Evolutionary conservation across 129 eudicot genomes (phyloP).

Genomic region (Tanacetum coccineum): DNA sequence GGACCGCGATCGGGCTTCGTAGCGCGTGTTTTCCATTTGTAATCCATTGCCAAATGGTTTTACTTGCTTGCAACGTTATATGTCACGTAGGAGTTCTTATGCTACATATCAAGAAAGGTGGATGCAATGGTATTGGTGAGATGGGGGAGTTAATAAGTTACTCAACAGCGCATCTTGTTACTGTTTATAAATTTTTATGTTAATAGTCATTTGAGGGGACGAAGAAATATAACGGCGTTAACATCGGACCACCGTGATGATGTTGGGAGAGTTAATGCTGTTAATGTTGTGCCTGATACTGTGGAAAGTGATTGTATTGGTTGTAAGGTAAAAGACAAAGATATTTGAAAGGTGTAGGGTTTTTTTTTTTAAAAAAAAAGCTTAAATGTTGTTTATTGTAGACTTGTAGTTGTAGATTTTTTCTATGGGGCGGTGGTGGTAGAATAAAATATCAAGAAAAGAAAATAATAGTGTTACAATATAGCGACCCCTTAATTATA

Average conservation of each 20-base stretch:
- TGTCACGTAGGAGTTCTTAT: constrained; percentile 71
- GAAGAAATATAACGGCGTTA: constrained; percentile 5
- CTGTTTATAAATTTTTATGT: constrained; percentile 65
- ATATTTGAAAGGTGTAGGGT: constrained; percentile 30
- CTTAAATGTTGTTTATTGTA: neutral
- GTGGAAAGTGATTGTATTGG: constrained; percentile 15
- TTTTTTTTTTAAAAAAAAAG: neutral
- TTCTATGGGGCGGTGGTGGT: constrained; percentile 29
- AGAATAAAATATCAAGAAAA: neutral
- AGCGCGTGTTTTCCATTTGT: constrained; percentile 81
- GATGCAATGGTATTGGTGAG: constrained; percentile 95
- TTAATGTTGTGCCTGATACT: neutral
- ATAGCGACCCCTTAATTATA: no score
- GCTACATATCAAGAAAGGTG: constrained; percentile 61
- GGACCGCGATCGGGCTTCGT: constrained; percentile 81
- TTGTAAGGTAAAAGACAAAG: constrained; percentile 25
- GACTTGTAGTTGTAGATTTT: neutral
- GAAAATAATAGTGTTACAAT: no score
- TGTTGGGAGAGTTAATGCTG: neutral
- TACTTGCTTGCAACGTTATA: constrained; percentile 49
- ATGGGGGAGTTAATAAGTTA: constrained; percentile 79
- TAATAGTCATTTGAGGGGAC: constrained; percentile 29
- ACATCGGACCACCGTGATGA: neutral
- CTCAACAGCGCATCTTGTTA: constrained; percentile 60
- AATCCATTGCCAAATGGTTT: constrained; percentile 53